phyloP scores from a whole-genome alignment of 73 alveolate genomes.

The Paramecium primaurelia region DNA sequence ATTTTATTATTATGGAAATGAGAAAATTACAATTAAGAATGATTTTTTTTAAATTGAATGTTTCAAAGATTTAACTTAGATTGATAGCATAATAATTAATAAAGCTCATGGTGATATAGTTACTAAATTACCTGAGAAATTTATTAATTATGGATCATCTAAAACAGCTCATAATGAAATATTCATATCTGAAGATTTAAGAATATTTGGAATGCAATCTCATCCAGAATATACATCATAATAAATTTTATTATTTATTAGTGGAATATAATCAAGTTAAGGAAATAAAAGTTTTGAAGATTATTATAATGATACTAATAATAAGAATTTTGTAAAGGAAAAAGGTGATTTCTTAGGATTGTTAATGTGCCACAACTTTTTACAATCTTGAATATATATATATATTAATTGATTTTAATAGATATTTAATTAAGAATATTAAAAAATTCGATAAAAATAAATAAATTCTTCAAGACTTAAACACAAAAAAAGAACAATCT shows the following conservation, averaged over 20 bases:
- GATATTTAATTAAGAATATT: neutral
- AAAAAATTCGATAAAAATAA: neutral
- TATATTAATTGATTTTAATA: neutral
- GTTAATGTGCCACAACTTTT: neutral
- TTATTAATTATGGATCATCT: slow-evolving; percentile 26
- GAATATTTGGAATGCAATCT: slow-evolving; percentile 31
- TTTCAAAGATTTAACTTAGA: neutral
- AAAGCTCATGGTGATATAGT: slow-evolving; percentile 29
- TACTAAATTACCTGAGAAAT: neutral
- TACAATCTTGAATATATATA: neutral
- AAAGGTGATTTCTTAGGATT: neutral
- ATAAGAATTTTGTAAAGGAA: neutral
- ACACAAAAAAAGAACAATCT: neutral
- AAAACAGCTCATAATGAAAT: neutral
- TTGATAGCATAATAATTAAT: neutral
- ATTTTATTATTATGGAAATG: slow-evolving; percentile 8
- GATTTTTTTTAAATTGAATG: neutral
- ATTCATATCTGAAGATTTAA: neutral
- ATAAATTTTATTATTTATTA: neutral
- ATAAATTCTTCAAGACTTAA: neutral
- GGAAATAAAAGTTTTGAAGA: neutral
- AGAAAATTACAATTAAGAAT: neutral
- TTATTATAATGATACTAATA: neutral
- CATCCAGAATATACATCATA: slow-evolving; percentile 22
- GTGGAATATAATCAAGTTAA: neutral